Percentiles rank a stretch among this genome's conserved stretches.
Conservation (phyloP, 352 stramenopile species). For the Phytophthora sp. region DNA sequence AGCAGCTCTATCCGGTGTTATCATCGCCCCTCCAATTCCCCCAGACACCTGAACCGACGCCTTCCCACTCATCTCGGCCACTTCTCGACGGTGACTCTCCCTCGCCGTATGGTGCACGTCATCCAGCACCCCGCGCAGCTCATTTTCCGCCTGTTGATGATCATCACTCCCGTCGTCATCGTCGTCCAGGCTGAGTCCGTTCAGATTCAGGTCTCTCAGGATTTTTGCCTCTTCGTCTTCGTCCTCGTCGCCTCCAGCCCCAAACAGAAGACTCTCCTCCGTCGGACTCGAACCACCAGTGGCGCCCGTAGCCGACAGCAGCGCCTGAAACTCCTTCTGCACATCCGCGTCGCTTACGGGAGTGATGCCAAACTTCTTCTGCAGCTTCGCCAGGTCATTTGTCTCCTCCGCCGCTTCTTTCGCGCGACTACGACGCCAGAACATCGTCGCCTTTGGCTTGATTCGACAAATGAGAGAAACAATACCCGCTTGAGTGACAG, state of each 20-base stretch:
- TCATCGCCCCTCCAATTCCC: neutral
- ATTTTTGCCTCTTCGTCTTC: slow-evolving; percentile 74
- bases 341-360: slow-evolving; percentile 74
- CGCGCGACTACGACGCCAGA: slow-evolving; percentile 60
- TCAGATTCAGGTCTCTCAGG: slow-evolving; percentile 54
- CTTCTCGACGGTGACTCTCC: slow-evolving; percentile 32
- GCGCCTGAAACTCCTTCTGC: slow-evolving; percentile 62
- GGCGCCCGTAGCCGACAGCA: slow-evolving; percentile 42
- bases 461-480: slow-evolving; percentile 7
- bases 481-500: slow-evolving; percentile 21
- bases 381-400: slow-evolving; percentile 65
- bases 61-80: slow-evolving; percentile 24
- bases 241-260: slow-evolving; percentile 26
- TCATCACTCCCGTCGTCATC: slow-evolving; percentile 31
- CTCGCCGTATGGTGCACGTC: slow-evolving; percentile 43
- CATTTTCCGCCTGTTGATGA: slow-evolving; percentile 38
- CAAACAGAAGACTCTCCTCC: slow-evolving; percentile 56
- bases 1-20: neutral
- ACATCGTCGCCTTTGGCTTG: slow-evolving; percentile 42
- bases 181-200: slow-evolving; percentile 36
- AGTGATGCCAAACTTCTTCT: slow-evolving; percentile 82
- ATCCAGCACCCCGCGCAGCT: slow-evolving; percentile 46
- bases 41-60: neutral
- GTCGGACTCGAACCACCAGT: slow-evolving; percentile 43
- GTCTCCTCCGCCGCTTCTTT: slow-evolving; percentile 30